Base-by-base conservation (phyloP, 169 alveolate genomes). In the Fabrea salina region DNA sequence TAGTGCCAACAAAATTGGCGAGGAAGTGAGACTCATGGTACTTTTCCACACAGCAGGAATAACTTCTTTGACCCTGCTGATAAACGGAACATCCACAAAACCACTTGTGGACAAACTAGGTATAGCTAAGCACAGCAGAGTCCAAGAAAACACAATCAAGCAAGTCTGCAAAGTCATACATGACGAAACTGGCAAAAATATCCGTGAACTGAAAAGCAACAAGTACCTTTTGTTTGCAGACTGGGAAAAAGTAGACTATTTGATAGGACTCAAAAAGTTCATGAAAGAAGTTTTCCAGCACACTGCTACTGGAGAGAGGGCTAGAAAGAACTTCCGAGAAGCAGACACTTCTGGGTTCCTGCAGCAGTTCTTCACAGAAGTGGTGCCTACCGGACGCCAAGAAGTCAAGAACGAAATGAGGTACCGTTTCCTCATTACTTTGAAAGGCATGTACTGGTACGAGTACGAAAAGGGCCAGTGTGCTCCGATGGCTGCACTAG, bases 1-100 rank as follows among this genome's bases (percentile, higher is more conserved):
- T 25, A 77, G 75, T 13, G 89, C 78, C 54, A n/a, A 43, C 3
- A 87, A 54, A n/a, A 33, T 83, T 22, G 16, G 53, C 16, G 53
- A 44, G 22, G 16, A 16, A 16, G 53, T 44, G 16, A 44, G 53
- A 44, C 11, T 44, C 16, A 11, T 44, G 16, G 11, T 16, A 11
- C 16, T 44, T 11, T 44, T 44, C 16, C 53, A 44, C 53, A 44
- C 53, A 44, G 53, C 53, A 11, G 53, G 53, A 11, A 44, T 44
- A 44, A 16, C 53, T 44, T 11, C 16, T 44, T 11, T 44, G 16
- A 44, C 53, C 16, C 16, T 44, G 16, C 53, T 44, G 16, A 11
- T 44, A 44, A 44, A 44, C 16, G 53, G 22, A 44, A 11, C 53
- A 11, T 11, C 53, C 16, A 44, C 53, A 11, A 16, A 16, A 16